Conservation (phyloP, 306 rosid species). For the Lathyrus tuberosus region DNA sequence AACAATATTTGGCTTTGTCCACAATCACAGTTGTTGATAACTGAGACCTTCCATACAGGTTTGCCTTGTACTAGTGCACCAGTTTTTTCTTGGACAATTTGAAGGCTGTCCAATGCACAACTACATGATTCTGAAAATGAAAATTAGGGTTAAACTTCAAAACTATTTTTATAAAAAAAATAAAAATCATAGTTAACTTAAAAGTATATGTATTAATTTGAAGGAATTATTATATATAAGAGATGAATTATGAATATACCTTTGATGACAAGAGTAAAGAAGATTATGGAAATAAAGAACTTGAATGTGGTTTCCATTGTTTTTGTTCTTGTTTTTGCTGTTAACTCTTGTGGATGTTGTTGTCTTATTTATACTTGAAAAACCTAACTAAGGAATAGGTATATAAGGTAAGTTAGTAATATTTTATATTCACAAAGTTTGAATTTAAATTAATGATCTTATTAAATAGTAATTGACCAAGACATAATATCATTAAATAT, state of each 20-base stretch:
- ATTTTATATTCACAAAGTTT: no score
- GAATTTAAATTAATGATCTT: no score
- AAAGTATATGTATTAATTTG: neutral
- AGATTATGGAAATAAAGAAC: neutral
- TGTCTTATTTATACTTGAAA: neutral
- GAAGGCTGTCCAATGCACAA: neutral
- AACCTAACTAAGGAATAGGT: neutral
- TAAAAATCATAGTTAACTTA: neutral
- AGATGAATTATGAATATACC: neutral
- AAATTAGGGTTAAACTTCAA: neutral
- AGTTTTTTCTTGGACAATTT: neutral
- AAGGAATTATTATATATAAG: neutral
- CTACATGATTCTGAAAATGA: neutral
- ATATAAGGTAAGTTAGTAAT: no score
- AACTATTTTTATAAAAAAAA: neutral
- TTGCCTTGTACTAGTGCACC: neutral
- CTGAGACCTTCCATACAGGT: neutral
- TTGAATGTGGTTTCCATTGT: neutral
- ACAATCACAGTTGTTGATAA: neutral
- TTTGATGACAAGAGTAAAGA: neutral
- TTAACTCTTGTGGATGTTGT: neutral
- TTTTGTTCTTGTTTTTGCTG: neutral
- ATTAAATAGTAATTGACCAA: no score
- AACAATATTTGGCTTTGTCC: neutral
- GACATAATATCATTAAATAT: no score